Evolutionary conservation across 2,329 filamentous ascomycete species (phyloP), one percentile per base, ranked within the genome.

Genomic region (Alternaria tenuissima): DNA sequence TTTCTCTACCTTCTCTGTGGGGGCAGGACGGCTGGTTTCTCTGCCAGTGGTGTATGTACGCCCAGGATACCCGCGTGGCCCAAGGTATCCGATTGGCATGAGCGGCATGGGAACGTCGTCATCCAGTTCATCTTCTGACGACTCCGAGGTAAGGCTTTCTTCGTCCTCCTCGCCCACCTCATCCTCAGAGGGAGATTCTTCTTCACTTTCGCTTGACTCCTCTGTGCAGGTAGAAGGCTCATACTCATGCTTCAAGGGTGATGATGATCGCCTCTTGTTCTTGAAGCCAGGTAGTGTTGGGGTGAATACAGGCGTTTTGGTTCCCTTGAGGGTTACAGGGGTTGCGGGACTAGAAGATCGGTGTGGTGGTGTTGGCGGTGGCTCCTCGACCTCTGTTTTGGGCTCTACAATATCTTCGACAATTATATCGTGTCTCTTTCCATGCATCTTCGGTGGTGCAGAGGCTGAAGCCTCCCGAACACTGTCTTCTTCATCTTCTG

Each of bases 201-300:
- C 81, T 48, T 87, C 86, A 46, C 85, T 88, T 55, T 87, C 84
- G 1, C 82, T 85, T 8, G 84, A 85, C 7, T 87, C 87, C 42
- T 87, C 86, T 0, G 88, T 89, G 46, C 87, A 87, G 7, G 87
- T 88, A 16, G 95, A 98, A 14, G 94, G 94, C 64, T 94, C 90
- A 71, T 97, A 99, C 80, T 99, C 94, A 75, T 98, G 94, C 81
- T 99, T 99, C 51, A 99, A 83, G 0, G 95, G 95, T 1, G 95
- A 99, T 0, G 95, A 98, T 1, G 89, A 91, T 18, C 93, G 88
- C 44, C 94, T 88, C 73, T 90, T 77, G 77, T 84, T 65, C 76
- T 76, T 67, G 69, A 77, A 70, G 75, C 80, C 75, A 63, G 81
- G 71, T 57, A 79, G 68, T 68, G 77, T 69, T 81, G 89, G 72